Base-by-base conservation (phyloP, 768 basidiomycete genomes). In the Antrodiella citrinella region DNA sequence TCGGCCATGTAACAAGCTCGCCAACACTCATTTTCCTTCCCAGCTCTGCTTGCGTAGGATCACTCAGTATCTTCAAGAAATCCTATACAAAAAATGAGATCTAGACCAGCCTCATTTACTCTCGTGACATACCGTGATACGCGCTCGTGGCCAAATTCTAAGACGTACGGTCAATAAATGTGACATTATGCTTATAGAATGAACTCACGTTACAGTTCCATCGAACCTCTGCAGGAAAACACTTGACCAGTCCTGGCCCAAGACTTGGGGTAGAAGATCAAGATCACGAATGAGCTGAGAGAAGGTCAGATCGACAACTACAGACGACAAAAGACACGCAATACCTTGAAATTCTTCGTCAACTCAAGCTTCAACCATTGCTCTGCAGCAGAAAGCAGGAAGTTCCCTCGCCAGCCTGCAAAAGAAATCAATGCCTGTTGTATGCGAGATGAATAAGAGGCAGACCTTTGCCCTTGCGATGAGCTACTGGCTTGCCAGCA, bases 151-250 rank as follows among this genome's bases (percentile, higher is more conserved):
- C 84, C 84, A 86, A 48, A 93, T 90, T 26, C 87, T 89, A 51
- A n/a, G n/a, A n/a, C n/a, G n/a, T n/a, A n/a, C n/a, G n/a, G n/a
- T 23, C 23, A 26, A 10, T 26, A 5, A 44, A 54, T n/a, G n/a
- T n/a, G n/a, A 38, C 35, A 38, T 10, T 18, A 18, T 18, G 35
- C 35, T 38, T 10, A 39, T 18, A 4, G 22, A 10, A 12, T 30
- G 1, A 15, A 72, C 86, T 61, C 74, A 91, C 89, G 90, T 92
- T 44, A 92, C 83, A 21, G 80, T 73, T 3, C 89, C 89, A 57
- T 91, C 91, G 62, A 96, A 97, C 45, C 91, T 79, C 65, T 98
- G 96, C 45, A 98, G 70, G 63, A 98, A 99, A 10, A 98, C 91
- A 54, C 86, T 87, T 0, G 90, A 91, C 95, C 95, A 98, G 64